These are phyloP conservation scores for Zymoseptoria crescenta DNA, from an alignment of 2,329 filamentous ascomycete genomes.

Conservation along the genomic window DNA sequence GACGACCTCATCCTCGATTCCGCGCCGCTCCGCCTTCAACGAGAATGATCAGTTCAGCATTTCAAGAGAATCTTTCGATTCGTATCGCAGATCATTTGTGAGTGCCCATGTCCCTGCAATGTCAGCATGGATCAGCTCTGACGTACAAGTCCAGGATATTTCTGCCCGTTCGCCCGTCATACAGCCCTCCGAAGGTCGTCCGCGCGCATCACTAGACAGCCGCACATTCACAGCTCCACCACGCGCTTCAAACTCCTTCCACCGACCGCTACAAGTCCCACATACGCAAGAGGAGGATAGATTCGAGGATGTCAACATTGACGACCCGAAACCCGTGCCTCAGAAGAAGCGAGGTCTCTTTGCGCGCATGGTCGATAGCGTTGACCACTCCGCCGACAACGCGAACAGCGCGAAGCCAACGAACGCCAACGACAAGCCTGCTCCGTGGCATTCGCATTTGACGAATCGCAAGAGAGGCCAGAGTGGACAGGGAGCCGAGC, in stretches of 20 bases:
- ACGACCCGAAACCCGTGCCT: conserved; percentile 54
- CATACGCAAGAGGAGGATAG: conserved; percentile 39
- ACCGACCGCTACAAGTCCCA: conserved; percentile 26
- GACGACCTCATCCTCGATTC: conserved; percentile 45
- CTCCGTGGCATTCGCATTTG: conserved; percentile 46
- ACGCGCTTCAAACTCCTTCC: conserved; percentile 29
- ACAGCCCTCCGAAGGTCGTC: conserved; percentile 49
- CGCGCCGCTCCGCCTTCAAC: conserved; percentile 55
- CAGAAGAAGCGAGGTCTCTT: conserved; percentile 73
- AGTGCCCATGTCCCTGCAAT: conserved; percentile 30
- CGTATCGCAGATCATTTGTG: conserved; percentile 92
- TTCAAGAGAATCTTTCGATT: conserved; percentile 93
- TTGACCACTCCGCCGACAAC: conserved; percentile 27
- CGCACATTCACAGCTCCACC: conserved; percentile 45
- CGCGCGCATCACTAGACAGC: conserved; percentile 74
- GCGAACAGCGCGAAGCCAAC: conserved; percentile 3
- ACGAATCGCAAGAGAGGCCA: conserved; percentile 65
- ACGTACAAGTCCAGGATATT: conserved; percentile 60
- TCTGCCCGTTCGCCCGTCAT: conserved; percentile 74
- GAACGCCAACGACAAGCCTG: conserved; percentile 14
- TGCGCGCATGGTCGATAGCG: conserved; percentile 63
- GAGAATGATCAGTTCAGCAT: conserved; percentile 93
- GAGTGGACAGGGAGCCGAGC: conserved; percentile 62
- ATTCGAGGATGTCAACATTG: conserved; percentile 87
- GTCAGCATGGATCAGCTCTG: background rate